phyloP scores from a whole-genome alignment of 495 filamentous ascomycete species.

The Aspergillus egyptiacus region DNA sequence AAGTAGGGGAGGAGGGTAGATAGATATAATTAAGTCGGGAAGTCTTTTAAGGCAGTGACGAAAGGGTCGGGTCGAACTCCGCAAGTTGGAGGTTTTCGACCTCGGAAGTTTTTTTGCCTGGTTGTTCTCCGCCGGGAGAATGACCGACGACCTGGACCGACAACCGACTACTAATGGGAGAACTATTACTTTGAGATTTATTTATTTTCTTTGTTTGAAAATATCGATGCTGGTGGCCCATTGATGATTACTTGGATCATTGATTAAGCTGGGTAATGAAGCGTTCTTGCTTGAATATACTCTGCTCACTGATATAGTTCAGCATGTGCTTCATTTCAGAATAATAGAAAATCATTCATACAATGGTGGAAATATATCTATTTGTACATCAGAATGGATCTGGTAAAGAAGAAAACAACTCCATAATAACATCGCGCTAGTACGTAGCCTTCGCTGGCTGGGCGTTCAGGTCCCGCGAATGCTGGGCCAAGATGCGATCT shows the following conservation, averaged over 20 bases:
- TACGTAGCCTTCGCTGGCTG: slow-evolving; percentile 32
- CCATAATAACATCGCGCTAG: slow-evolving; percentile 16
- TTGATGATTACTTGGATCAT: not conserved
- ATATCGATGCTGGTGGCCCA: too few relatives aligned
- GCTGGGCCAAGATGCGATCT: slow-evolving; percentile 63
- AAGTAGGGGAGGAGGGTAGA: slow-evolving; percentile 16
- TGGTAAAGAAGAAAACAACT: slow-evolving; percentile 6
- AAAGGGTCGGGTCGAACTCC: slow-evolving; percentile 19
- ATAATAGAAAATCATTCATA: slow-evolving; percentile 8
- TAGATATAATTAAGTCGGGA: slow-evolving; percentile 9
- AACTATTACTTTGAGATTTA: too few relatives aligned
- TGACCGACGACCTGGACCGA: too few relatives aligned
- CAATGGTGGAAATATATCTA: slow-evolving; percentile 11
- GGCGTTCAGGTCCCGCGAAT: slow-evolving; percentile 64
- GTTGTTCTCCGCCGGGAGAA: slow-evolving; percentile 3
- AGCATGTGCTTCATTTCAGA: not conserved
- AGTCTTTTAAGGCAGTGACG: slow-evolving; percentile 10
- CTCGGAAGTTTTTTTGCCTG: slow-evolving; percentile 13
- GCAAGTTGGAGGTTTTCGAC: slow-evolving; percentile 14
- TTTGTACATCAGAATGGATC: slow-evolving; percentile 11
- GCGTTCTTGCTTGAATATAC: not conserved
- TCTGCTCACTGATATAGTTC: not conserved
- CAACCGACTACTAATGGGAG: too few relatives aligned
- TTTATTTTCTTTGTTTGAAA: too few relatives aligned
- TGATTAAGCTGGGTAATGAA: not conserved